Base-by-base conservation (phyloP, 2,329 filamentous ascomycete genomes). In the Clathrospora elynae region DNA sequence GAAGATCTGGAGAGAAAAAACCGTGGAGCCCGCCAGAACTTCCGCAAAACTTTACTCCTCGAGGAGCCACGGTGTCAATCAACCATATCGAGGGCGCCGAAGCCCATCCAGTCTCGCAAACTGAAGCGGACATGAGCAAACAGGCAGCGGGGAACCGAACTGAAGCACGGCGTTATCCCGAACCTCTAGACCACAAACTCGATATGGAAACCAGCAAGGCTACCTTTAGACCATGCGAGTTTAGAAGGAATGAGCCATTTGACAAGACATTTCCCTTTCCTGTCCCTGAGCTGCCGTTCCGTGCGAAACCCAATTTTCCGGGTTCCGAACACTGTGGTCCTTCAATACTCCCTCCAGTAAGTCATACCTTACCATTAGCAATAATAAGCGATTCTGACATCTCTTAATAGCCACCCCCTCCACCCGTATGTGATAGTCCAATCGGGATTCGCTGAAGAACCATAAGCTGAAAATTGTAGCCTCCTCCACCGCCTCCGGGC, bases 401-500 rank as follows among this genome's bases (percentile, higher is more conserved):
- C 20, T 23, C 10, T 6, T 10, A 33, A 18, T 9, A n/a, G 14
- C 32, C 45, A 24, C 39, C 45, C 13, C 42, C 36, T 30, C 47
- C 44, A 5, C 28, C 28, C 9, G 28, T 30, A 30, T 16, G 28
- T 14, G 11, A 30, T 9, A 4, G 5, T 16, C n/a, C 9, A 7
- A 30, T 14, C 14, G 13, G n/a, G 16, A 7, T 30, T 9, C 4
- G 5, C 5, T 5, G n/a, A 16, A 13, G 28, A 30, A 9, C n/a
- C 5, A 12, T 30, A 30, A 30, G 28, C 28, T 13, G 14, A 30
- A 9, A 9, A 5, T 16, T 3, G 13, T 39, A 36, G 31, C 55
- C 46, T 1, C 60, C 49, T 12, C 55, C 49, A 12, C 49, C 48
- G 1, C 46, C 42, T n/a, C 31, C 24, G n/a, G 31, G 23, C 1